A percentile compares a stretch with the other conserved stretches of the same genome.
Conservation (phyloP, 305 asterid species). For the Striga hermonthica region DNA sequence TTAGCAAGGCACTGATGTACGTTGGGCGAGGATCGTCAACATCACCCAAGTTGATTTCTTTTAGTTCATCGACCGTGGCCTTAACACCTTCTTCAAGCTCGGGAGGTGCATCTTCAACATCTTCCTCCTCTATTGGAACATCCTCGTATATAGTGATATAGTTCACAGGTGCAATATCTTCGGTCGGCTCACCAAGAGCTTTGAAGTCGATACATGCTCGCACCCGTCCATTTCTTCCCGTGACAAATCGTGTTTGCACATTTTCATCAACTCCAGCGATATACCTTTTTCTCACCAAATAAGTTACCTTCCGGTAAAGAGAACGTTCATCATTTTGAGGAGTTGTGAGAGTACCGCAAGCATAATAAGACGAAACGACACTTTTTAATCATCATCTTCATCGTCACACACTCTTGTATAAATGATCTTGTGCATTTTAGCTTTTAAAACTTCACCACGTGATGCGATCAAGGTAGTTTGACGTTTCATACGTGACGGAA, state of each 20-base stretch:
- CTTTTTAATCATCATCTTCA: not conserved
- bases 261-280: no score
- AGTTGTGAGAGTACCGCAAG: no score
- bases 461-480: not conserved
- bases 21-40: not conserved
- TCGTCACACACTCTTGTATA: not conserved
- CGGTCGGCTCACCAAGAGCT: no score
- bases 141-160: not conserved
- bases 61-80: not conserved
- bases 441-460: not conserved
- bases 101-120: not conserved
- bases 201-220: no score
- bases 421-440: not conserved
- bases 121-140: not conserved
- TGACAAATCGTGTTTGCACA: no score
- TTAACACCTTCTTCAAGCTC: constrained; percentile 4
- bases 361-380: not conserved
- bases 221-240: no score
- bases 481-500: not conserved
- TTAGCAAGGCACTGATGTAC: not conserved
- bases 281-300: no score
- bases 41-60: not conserved
- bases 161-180: no score
- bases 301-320: no score
- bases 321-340: no score